Conservation (phyloP, 805 yeast genomes). For the Candida methanosorbosa region DNA sequence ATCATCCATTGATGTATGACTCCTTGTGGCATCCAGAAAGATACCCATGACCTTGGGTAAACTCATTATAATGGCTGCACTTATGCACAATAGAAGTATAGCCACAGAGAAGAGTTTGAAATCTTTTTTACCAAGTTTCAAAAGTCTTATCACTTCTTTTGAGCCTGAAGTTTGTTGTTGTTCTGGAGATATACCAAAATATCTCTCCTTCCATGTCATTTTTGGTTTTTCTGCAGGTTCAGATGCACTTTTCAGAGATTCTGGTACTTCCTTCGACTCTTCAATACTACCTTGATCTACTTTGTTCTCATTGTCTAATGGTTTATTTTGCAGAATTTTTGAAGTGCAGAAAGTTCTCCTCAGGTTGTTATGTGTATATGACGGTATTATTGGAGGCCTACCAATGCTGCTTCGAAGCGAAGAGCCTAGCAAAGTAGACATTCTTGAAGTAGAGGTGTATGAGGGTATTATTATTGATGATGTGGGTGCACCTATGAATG, state of each 20-base stretch:
- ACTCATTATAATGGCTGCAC: slow-evolving; percentile 43
- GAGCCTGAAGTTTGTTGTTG: slow-evolving; percentile 25
- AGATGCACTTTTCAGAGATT: not conserved
- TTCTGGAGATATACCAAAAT: slow-evolving; percentile 22
- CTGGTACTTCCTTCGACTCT: not conserved
- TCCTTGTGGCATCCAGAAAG: slow-evolving; percentile 40
- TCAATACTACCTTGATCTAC: not conserved
- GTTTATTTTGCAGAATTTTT: not conserved
- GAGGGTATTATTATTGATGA: no score
- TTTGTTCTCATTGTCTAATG: not conserved
- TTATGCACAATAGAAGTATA: slow-evolving; percentile 32
- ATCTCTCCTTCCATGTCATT: slow-evolving; percentile 18
- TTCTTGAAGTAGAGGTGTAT: no score
- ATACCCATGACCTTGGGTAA: slow-evolving; percentile 50
- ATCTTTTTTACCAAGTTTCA: slow-evolving; percentile 36
- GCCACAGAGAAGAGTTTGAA: slow-evolving; percentile 34
- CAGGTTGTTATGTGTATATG: not conserved
- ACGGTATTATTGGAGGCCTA: no score
- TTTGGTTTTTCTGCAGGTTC: not conserved
- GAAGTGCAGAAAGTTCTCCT: not conserved
- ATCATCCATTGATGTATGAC: slow-evolving; percentile 15
- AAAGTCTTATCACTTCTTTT: slow-evolving; percentile 30
- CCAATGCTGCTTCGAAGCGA: no score
- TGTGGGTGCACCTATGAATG: no score
- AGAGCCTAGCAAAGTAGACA: no score